A percentile compares a stretch with the other conserved stretches of the same genome.
Conservation (phyloP, 495 filamentous ascomycete species). For the Margaritispora aquatica region DNA sequence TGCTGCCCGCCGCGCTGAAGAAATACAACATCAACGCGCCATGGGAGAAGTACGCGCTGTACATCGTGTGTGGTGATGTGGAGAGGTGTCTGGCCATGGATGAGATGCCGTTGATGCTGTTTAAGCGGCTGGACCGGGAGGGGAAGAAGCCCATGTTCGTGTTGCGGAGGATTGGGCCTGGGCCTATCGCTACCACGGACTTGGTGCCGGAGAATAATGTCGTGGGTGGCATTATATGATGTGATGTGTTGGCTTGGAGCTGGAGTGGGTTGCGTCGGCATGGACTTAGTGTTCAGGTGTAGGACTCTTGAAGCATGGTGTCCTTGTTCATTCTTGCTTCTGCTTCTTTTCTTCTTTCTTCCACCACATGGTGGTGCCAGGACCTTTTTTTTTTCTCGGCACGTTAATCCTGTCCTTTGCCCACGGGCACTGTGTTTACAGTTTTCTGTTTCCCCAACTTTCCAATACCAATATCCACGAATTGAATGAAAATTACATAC, state of each 20-base stretch:
- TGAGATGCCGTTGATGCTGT: slow-evolving; percentile 86
- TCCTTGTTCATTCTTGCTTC: not conserved
- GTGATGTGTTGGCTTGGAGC: not conserved
- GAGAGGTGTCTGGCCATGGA: slow-evolving; percentile 85
- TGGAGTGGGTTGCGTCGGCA: not conserved
- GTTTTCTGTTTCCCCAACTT: too few species aligned
- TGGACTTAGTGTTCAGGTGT: not conserved
- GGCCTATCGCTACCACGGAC: not conserved
- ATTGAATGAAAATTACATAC: too few species aligned
- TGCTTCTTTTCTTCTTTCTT: not conserved
- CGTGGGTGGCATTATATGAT: not conserved
- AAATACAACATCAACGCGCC: slow-evolving; percentile 96
- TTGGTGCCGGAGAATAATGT: not conserved
- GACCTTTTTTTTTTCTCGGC: not conserved
- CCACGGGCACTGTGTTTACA: not conserved
- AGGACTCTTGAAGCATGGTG: not conserved
- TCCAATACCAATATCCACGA: too few species aligned
- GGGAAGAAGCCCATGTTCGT: slow-evolving; percentile 98
- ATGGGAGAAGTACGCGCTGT: slow-evolving; percentile 89
- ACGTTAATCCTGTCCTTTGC: not conserved
- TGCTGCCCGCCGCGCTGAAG: slow-evolving; percentile 85
- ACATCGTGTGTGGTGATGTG: slow-evolving; percentile 93
- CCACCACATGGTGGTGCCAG: not conserved
- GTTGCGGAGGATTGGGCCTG: slow-evolving; percentile 59
- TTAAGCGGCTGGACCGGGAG: slow-evolving; percentile 91